phyloP scores from a whole-genome alignment of 2,329 filamentous ascomycete species.

The Pezizomycotina sp. region DNA sequence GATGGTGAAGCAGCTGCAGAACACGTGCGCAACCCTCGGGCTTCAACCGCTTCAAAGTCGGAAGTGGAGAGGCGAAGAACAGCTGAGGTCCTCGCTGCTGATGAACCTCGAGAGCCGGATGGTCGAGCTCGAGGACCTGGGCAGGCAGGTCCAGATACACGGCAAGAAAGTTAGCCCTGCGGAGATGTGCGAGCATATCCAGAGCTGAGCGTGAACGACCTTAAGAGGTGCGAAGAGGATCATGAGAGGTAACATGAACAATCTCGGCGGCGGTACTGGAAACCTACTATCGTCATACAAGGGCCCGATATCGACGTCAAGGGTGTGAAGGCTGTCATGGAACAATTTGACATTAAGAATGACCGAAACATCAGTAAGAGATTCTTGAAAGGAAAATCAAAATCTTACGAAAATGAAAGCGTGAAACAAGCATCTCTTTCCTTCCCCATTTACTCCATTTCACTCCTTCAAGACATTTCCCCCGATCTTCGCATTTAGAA shows the following conservation, averaged over 20 bases:
- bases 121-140: slow-evolving; percentile 93
- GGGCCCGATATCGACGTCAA: slow-evolving; percentile 59
- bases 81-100: slow-evolving; percentile 70
- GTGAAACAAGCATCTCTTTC: too few relatives aligned
- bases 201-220: slow-evolving; percentile 63
- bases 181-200: slow-evolving; percentile 84
- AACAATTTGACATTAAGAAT: too few relatives aligned
- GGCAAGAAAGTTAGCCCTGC: slow-evolving; percentile 77
- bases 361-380: too few relatives aligned
- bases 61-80: slow-evolving; percentile 95
- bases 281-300: slow-evolving; percentile 90
- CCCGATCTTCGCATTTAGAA: too few relatives aligned
- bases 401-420: too few relatives aligned
- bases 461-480: too few relatives aligned
- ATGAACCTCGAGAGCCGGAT: slow-evolving; percentile 97
- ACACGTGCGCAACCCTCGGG: slow-evolving; percentile 33
- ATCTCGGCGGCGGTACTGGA: slow-evolving; percentile 61
- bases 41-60: slow-evolving; percentile 48
- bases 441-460: too few relatives aligned
- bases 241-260: slow-evolving; percentile 59
- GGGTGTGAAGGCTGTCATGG: slow-evolving; percentile 74
- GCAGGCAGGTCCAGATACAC: slow-evolving; percentile 91
- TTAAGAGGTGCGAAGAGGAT: slow-evolving; percentile 59
- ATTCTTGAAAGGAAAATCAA: too few relatives aligned
- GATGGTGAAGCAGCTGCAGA: slow-evolving; percentile 22